These are phyloP conservation scores for Tetracladium setigerum DNA, from an alignment of 495 filamentous ascomycete genomes.

Conservation along the genomic window DNA sequence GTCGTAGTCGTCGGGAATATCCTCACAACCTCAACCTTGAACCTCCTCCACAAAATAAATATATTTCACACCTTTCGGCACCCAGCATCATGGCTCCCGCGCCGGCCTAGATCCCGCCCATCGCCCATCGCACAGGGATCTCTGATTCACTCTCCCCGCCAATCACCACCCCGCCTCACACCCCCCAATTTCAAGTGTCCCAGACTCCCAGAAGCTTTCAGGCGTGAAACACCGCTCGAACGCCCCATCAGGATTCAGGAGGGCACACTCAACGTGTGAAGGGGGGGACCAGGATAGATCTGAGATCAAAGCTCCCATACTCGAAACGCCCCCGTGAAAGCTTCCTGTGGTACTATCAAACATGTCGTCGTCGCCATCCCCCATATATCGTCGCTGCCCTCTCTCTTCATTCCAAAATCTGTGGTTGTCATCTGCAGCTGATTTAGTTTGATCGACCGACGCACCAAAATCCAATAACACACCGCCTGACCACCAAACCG, in stretches of 20 bases:
- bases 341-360: no score
- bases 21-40: no score
- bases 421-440: not conserved
- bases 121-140: no score
- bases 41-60: no score
- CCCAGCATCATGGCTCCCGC: no score
- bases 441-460: constrained; percentile 1
- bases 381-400: not conserved
- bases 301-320: not conserved
- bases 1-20: no score
- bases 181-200: not conserved
- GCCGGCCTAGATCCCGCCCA: no score
- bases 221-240: constrained; percentile 12
- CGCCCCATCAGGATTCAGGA: not conserved
- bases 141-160: no score
- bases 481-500: constrained; percentile 4
- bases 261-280: not conserved
- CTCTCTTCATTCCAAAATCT: constrained; percentile 1
- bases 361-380: constrained; percentile 8
- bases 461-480: constrained; percentile 1
- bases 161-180: no score
- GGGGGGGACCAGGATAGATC: not conserved
- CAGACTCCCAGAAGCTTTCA: not conserved
- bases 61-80: no score
- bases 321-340: constrained; percentile 4